Evolutionary conservation across 257 asterid species (phyloP), one percentile per base, ranked within the genome.

Genomic region (Nicotiana paniculata): DNA sequence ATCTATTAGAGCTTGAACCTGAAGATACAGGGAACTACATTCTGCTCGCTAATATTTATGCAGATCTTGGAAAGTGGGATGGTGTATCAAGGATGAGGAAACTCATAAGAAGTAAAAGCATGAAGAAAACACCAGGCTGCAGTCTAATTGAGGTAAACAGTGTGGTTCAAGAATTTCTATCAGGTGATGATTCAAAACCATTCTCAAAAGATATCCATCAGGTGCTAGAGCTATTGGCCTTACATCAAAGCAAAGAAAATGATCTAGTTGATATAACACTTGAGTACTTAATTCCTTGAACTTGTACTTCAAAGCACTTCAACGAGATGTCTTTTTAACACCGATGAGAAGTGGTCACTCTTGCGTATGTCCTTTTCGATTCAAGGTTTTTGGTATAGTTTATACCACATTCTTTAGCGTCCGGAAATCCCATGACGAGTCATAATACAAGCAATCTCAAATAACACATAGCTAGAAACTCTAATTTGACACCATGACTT

Each of bases 31-130:
- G 97, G 77, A 93, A 92, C 85, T 89, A 88, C 21, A 84, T 93
- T 6, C 62, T 91, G 86, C 94, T 93, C 3, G 96, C 97, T 2
- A 93, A 95, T 55, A 88, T 92, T 13, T 91, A 90, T 4, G 98
- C 96, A 13, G 98, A 92, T 84, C 89, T 89, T 15, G 92, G 96
- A 15, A 90, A 87, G 43, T 93, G 98, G 97, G 96, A 92, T 0
- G 94, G 88, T 65, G 98, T 95, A 59, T 88, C 93, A 16, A 90
- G 84, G 21, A 85, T 87, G 91, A 90, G 97, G 89, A 72, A 72
- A 35, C 15, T 72, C 8, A 72, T 72, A 24, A 72, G 39, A 46
- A 72, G 61, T 72, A 72, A 46, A 46, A 46, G 79, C 61, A 72
- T 72, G 79, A 72, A 72, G 37, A 72, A 72, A 72, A 72, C 79